Base-by-base conservation (phyloP, 495 filamentous ascomycete genomes). In the Daldinia vernicosa region DNA sequence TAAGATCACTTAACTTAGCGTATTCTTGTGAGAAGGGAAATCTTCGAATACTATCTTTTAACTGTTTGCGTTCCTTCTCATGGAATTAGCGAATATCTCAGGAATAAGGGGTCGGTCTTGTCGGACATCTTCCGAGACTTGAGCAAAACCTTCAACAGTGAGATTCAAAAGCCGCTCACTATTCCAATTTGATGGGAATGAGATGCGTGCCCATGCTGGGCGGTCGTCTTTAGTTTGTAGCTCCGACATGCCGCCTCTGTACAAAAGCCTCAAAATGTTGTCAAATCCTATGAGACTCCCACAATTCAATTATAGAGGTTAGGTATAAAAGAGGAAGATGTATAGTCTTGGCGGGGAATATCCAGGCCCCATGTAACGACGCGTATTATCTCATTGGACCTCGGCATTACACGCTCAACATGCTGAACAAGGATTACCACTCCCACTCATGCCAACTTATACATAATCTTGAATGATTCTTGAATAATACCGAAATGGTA, bases 401-500 rank as follows among this genome's bases (percentile, higher is more conserved):
- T 11, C 43, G 43, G 43, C 43, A 47, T 19, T 47, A 47, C 43
- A 35, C 33, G 33, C 33, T 35, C 33, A 14, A 35, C 12, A 3
- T 35, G 11, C 26, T 35, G 15, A 39, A 40, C 37, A 40, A 40
- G 43, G 43, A 47, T 7, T 43, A 9, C 45, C 19, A 27, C 11
- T 60, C 7, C 22, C 37, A 15, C 56, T 43, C 6, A 24, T 27
- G 5, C 24, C 28, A 15, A 7, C 35, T n/a, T 28, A 28, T 5
- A 22, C 26, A 17, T 27, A 24, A 27, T 17, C 24, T 40, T 24
- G 8, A 32, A 55, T 43, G 12, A 33, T 43, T 17, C 24, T 40
- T 24, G 8, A 32, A 55, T 43, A 17, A 33, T 43, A 50, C 45
- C 37, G 26, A 50, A 45, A 69, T 69, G 67, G 35, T n/a, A 19